Evolutionary conservation across 441 rosid genomes (phyloP).

Genomic region (Erodium texanum): DNA sequence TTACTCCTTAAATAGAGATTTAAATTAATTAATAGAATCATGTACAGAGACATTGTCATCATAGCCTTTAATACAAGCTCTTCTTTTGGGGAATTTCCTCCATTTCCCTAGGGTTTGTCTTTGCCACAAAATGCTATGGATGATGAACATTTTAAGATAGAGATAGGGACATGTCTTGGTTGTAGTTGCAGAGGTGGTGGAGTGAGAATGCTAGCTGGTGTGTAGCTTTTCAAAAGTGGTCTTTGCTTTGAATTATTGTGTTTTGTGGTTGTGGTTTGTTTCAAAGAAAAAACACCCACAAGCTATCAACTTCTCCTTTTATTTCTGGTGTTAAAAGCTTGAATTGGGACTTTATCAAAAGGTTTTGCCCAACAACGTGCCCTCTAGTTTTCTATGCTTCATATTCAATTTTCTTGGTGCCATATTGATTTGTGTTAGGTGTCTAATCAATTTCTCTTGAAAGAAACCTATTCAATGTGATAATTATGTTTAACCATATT

Average conservation of each 20-base stretch:
- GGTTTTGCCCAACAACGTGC: too few species aligned
- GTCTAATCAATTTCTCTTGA: background rate
- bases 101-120: background rate
- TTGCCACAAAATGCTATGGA: background rate
- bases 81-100: background rate
- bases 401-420: background rate
- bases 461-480: background rate
- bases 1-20: too few species aligned
- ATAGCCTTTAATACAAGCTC: too few species aligned
- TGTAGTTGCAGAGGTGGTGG: background rate
- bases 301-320: background rate
- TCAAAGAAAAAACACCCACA: background rate
- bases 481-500: background rate
- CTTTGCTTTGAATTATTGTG: background rate
- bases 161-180: background rate
- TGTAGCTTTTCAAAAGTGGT: background rate
- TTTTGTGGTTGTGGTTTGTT: background rate
- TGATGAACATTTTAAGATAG: background rate
- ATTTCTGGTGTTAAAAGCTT: too few species aligned
- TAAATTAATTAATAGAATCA: too few species aligned
- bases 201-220: background rate
- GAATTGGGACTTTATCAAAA: too few species aligned
- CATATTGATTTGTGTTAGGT: background rate
- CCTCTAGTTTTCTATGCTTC: too few species aligned
- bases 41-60: background rate